Evolutionary conservation across 129 eudicot species (phyloP).

Genomic region (Helichrysum umbraculigerum): DNA sequence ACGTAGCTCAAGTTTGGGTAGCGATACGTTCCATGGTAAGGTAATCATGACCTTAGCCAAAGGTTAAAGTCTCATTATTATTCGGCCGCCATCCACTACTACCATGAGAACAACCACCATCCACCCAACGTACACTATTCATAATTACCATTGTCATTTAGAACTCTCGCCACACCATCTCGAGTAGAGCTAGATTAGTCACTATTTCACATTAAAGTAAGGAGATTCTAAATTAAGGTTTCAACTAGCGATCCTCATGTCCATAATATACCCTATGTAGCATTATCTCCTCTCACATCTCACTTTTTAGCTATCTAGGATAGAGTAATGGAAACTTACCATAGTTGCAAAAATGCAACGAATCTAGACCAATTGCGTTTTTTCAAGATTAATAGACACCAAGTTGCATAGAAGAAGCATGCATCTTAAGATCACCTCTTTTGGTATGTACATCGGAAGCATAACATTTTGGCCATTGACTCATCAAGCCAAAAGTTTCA

Average conservation of each 20-base stretch:
- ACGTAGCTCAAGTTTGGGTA: not conserved
- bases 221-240: not conserved
- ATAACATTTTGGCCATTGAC: not conserved
- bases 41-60: not conserved
- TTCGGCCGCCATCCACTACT: not conserved
- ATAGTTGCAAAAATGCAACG: slow-evolving; percentile 8
- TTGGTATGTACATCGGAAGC: slow-evolving; percentile 2
- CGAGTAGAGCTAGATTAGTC: not conserved
- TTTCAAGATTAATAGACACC: slow-evolving; percentile 1
- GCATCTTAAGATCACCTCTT: not conserved
- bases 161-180: not conserved
- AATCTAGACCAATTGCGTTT: not conserved
- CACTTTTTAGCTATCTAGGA: slow-evolving; percentile 1
- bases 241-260: not conserved
- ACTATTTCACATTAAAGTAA: not conserved
- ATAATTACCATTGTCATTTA: not conserved
- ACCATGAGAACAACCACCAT: not conserved
- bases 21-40: not conserved
- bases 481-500: slow-evolving; percentile 19
- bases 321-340: not conserved
- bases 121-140: not conserved
- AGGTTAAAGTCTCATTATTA: not conserved
- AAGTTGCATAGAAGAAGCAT: not conserved
- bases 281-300: not conserved
- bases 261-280: not conserved